phyloP scores from a whole-genome alignment of 306 rosid species.

The Neltuma alba region DNA sequence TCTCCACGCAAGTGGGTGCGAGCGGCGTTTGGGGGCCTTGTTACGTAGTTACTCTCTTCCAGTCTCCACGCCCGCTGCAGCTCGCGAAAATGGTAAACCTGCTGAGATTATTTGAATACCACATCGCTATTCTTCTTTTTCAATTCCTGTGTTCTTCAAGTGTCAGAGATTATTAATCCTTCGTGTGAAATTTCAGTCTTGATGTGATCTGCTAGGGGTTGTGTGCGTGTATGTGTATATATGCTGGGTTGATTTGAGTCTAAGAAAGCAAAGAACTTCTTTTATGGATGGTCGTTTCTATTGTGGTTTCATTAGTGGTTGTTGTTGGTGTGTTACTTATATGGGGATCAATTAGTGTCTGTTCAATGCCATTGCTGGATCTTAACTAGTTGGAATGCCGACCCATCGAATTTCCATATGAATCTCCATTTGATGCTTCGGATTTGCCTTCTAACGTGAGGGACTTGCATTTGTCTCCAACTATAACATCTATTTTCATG shows the following conservation, averaged over 20 bases:
- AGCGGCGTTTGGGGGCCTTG: background rate
- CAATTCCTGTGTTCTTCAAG: background rate
- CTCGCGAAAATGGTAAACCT: background rate
- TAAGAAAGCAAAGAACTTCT: background rate
- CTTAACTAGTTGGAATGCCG: background rate
- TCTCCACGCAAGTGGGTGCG: background rate
- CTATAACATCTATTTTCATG: background rate
- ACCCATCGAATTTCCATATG: background rate
- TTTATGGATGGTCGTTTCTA: background rate
- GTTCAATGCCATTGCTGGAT: background rate
- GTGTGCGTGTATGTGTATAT: too few relatives aligned
- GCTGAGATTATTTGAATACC: background rate
- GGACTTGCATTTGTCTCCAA: background rate
- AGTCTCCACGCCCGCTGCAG: background rate
- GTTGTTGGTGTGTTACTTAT: background rate
- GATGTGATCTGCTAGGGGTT: background rate
- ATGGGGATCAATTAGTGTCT: background rate
- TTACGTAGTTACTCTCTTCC: background rate
- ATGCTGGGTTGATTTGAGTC: background rate
- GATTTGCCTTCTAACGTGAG: background rate
- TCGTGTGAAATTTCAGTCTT: background rate
- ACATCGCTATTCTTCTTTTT: background rate
- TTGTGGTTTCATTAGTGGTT: background rate
- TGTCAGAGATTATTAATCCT: background rate
- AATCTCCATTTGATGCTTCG: background rate